Base-by-base conservation (phyloP, 352 stramenopile species). In the Pythium grandisporangium region DNA sequence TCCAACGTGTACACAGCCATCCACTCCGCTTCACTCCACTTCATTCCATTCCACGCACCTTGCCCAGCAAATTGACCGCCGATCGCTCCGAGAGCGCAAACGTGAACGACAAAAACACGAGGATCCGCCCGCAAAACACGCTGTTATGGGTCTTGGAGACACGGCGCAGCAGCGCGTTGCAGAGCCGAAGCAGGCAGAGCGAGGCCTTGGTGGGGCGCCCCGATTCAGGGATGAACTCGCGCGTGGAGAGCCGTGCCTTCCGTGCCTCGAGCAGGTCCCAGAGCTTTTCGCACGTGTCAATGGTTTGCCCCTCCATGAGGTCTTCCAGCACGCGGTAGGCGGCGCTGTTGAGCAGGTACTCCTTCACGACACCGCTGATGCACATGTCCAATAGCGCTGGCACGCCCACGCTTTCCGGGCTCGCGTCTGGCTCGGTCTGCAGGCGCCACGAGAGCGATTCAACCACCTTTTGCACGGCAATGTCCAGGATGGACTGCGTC, bases 111-210 rank as follows among this genome's bases (percentile, higher is more conserved):
- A 93, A 63, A 49, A 93, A 91, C 36, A 91, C 53, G 27, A 93
- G 51, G 49, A 93, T 93, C 50, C 82, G 83, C 32, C 80, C 80
- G 35, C 80, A 93, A 33, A 93, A 93, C n/a, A 93, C 77, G 41
- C 73, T 93, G 56, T 93, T 89, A 53, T 93, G 77, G 19, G 80
- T 93, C 63, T 91, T 91, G 22, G 80, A 93, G 37, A 91, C 51
- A 20, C 80, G 75, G 4, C 80, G 77, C 51, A 93, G 61, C 37
- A 93, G 58, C 37, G 80, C 70, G 44, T 93, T 93, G 61, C 77
- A 93, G 59, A 93, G 80, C 6, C 71, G 59, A 30, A 93, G 55
- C 32, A 93, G 42, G 43, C 75, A 86, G 43, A 93, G 52, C 25
- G 80, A 90, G 13, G 80, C 73, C 55, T 90, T 93, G 27, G 73